Conservation (phyloP, 2,329 filamentous ascomycete genomes). For the Fusarium multiceps region DNA sequence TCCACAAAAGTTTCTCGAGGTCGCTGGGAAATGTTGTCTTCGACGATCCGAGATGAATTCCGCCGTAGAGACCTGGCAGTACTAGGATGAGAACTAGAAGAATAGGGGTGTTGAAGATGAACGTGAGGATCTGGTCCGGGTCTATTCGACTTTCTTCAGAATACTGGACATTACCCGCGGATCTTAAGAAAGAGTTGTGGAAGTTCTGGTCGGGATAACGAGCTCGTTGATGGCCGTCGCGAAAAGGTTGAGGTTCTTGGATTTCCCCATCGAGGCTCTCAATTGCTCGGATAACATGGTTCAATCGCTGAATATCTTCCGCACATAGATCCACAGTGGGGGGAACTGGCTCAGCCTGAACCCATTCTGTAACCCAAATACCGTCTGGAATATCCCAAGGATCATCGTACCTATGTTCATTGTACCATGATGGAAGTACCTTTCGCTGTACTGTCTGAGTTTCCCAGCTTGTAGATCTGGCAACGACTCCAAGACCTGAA, state of each 20-base stretch:
- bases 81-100: neutral
- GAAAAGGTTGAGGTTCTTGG: neutral
- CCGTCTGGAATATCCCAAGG: neutral
- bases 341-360: neutral
- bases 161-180: neutral
- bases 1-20: neutral
- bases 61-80: neutral
- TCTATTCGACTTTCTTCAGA: neutral
- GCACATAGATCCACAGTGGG: neutral
- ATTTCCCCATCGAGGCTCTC: neutral
- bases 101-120: neutral
- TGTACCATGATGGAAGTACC: neutral
- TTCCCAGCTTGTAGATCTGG: neutral
- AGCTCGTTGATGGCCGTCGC: neutral
- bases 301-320: neutral
- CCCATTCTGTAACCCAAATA: neutral
- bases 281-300: neutral
- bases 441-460: neutral
- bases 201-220: neutral
- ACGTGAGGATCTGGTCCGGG: neutral
- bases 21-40: neutral
- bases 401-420: neutral
- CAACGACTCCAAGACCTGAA: neutral
- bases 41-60: neutral
- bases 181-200: accelerated